Evolutionary conservation across 345 rosid species (phyloP).

Genomic region (Carallia brachiata): DNA sequence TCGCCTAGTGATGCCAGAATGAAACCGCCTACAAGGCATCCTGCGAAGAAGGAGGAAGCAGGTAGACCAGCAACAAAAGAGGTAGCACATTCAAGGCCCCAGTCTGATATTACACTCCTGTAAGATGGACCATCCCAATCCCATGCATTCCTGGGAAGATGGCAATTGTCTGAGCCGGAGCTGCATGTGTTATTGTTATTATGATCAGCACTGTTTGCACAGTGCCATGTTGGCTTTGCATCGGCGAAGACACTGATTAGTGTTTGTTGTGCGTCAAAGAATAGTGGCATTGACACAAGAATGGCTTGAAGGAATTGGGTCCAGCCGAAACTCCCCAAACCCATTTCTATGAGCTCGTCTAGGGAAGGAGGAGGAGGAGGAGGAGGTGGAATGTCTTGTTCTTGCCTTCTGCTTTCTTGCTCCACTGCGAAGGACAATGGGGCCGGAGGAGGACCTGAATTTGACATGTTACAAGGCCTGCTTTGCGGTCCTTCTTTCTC

Average conservation of each 20-base stretch:
- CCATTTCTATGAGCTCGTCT: slow-evolving; percentile 16
- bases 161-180: slow-evolving; percentile 7
- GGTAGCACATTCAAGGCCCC: slow-evolving; percentile 22
- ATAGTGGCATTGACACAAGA: slow-evolving; percentile 17
- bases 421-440: not conserved
- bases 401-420: not conserved
- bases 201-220: not conserved
- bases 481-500: too few relatives aligned
- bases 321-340: slow-evolving; percentile 7
- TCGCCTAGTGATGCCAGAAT: slow-evolving; percentile 34
- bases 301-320: slow-evolving; percentile 24
- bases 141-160: slow-evolving; percentile 3
- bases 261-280: slow-evolving; percentile 25
- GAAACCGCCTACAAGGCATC: slow-evolving; percentile 35
- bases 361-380: not conserved
- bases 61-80: slow-evolving; percentile 20
- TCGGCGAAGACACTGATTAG: slow-evolving; percentile 26
- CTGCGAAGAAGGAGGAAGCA: slow-evolving; percentile 25
- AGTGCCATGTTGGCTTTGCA: slow-evolving; percentile 20
- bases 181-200: not conserved
- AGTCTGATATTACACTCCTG: slow-evolving; percentile 21
- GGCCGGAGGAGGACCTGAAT: too few relatives aligned
- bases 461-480: too few relatives aligned
- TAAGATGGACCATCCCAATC: slow-evolving; percentile 14
- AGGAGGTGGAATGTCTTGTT: not conserved